phyloP scores from a whole-genome alignment of 495 filamentous ascomycete genomes.

The Annulohypoxylon bovei region DNA sequence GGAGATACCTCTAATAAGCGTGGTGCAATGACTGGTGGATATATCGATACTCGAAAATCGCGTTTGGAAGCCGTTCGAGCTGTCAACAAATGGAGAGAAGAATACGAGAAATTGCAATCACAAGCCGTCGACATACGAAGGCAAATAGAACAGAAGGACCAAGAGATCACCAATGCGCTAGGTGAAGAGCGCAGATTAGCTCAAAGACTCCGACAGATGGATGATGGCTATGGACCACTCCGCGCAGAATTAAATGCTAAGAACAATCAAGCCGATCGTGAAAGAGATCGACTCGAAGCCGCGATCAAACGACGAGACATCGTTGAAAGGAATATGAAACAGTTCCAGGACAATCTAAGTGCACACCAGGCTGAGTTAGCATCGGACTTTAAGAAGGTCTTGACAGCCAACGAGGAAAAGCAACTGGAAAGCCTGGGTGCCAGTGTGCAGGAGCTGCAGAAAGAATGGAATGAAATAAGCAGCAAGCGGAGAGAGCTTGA shows the following conservation, averaged over 20 bases:
- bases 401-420: conserved; percentile 83
- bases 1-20: conserved; percentile 94
- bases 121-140: conserved; percentile 53
- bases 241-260: conserved; percentile 77
- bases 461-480: conserved; percentile 77
- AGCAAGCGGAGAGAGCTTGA: conserved; percentile 81
- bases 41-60: conserved; percentile 82
- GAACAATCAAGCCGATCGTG: conserved; percentile 74
- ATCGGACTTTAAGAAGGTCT: conserved; percentile 90
- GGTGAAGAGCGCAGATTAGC: conserved; percentile 85
- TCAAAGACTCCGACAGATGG: conserved; percentile 78
- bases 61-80: conserved; percentile 83
- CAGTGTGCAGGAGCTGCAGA: conserved; percentile 75
- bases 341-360: conserved; percentile 75
- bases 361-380: conserved; percentile 80
- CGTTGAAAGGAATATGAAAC: conserved; percentile 78
- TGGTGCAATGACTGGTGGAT: conserved; percentile 94
- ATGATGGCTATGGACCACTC: conserved; percentile 83
- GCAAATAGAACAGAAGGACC: conserved; percentile 79
- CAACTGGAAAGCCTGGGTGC: conserved; percentile 76
- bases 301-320: conserved; percentile 74
- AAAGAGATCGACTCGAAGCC: conserved; percentile 76
- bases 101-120: conserved; percentile 72
- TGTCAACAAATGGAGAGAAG: conserved; percentile 77
- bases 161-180: conserved; percentile 83